Evolutionary conservation across 1,284 basidiomycete genomes (phyloP).

Genomic region (Mycosarcoma maydis): DNA sequence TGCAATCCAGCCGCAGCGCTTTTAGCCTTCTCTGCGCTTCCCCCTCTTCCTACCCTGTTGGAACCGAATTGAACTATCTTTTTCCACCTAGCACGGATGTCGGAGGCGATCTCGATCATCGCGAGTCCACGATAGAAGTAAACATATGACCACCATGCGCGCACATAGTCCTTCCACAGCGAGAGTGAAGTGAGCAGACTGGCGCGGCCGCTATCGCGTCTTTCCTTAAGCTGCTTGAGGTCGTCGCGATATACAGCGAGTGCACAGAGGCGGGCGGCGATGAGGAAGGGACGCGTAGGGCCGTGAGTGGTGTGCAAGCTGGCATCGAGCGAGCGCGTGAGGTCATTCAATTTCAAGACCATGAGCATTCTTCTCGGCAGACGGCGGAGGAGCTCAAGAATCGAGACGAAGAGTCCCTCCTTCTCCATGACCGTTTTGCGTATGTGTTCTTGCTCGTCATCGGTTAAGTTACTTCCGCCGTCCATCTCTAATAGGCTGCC

Average conservation of each 20-base stretch:
- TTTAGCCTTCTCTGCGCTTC: conserved; percentile 44
- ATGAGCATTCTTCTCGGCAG: conserved; percentile 66
- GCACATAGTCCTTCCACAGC: conserved; percentile 71
- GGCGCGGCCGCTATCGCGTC: conserved; percentile 26
- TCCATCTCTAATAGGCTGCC: conserved; percentile 60
- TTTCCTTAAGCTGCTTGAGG: conserved; percentile 67
- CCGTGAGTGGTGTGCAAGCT: conserved; percentile 72
- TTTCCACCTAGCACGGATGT: conserved; percentile 46
- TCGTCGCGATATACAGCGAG: conserved; percentile 86
- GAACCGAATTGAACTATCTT: conserved; percentile 43
- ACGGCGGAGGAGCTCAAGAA: conserved; percentile 59
- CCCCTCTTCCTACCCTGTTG: conserved; percentile 32
- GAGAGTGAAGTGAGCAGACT: conserved; percentile 28
- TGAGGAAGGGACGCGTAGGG: conserved; percentile 74
- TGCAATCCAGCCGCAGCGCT: conserved; percentile 47
- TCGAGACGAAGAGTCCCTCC: conserved; percentile 62
- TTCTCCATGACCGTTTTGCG: conserved; percentile 66
- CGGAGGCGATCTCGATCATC: conserved; percentile 58
- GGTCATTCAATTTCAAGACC: conserved; percentile 67
- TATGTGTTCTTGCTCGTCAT: conserved; percentile 66
- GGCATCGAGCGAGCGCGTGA: conserved; percentile 71
- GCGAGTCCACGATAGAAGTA: conserved; percentile 63
- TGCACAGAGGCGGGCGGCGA: conserved; percentile 89
- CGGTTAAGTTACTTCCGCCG: conserved; percentile 43
- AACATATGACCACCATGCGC: conserved; percentile 53